phyloP scores from a whole-genome alignment of 208 protist species.

The Leishmania mexicana region DNA sequence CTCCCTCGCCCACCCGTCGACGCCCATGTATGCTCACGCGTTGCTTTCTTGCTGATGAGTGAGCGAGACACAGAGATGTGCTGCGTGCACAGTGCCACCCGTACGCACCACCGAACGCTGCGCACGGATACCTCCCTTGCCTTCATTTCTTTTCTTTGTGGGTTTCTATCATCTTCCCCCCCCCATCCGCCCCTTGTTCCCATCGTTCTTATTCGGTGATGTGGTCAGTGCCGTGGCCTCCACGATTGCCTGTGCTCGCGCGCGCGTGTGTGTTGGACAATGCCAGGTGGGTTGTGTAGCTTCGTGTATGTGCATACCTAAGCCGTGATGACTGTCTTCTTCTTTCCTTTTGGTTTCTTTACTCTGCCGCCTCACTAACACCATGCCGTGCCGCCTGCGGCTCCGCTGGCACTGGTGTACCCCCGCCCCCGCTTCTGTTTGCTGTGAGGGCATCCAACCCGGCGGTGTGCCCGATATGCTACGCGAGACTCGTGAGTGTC shows the following conservation, averaged over 20 bases:
- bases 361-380: not conserved
- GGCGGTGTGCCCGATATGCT: not conserved
- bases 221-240: not conserved
- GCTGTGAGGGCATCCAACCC: not conserved
- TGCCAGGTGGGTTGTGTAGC: not conserved
- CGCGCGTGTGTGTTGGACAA: not conserved
- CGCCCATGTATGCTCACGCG: not conserved
- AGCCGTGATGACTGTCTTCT: not conserved
- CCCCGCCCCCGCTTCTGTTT: not conserved
- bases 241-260: not conserved
- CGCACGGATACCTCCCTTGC: not conserved
- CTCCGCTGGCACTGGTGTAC: not conserved
- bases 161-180: not conserved
- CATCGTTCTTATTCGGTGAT: not conserved
- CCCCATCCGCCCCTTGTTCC: not conserved
- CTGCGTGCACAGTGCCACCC: not conserved
- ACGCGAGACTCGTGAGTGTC: not conserved
- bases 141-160: not conserved
- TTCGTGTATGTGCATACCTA: not conserved
- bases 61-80: not conserved
- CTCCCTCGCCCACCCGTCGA: not conserved
- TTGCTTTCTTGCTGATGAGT: not conserved
- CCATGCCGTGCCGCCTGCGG: not conserved
- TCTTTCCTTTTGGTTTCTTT: not conserved
- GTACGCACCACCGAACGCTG: not conserved